Evolutionary conservation across 441 rosid genomes (phyloP).

Genomic region (Theobroma grandiflorum): DNA sequence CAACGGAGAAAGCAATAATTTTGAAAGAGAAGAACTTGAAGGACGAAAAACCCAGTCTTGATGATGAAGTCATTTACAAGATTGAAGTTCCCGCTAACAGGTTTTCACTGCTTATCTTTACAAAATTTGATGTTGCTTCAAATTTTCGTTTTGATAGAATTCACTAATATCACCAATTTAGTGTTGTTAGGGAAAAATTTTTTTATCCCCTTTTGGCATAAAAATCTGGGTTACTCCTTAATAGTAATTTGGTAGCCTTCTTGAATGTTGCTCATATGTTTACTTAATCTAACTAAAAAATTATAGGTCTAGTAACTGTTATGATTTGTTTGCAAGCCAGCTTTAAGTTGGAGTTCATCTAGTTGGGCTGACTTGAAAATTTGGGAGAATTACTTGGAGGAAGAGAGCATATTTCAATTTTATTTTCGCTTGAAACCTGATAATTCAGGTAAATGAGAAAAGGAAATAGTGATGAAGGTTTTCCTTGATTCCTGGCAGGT

Average conservation of each 20-base stretch:
- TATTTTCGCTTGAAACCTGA: not conserved
- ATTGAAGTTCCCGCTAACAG: constrained; percentile 93
- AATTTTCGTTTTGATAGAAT: too few relatives aligned
- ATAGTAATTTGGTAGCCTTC: not conserved
- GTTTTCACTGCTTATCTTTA: constrained; percentile 26
- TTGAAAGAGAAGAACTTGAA: constrained; percentile 89
- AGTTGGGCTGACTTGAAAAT: not conserved
- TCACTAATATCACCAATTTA: too few relatives aligned
- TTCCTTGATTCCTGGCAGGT: constrained; percentile 50
- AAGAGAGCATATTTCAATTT: not conserved
- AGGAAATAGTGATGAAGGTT: not conserved
- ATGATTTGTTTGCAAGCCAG: not conserved
- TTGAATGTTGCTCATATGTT: not conserved
- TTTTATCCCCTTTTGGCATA: not conserved
- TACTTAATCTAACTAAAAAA: not conserved
- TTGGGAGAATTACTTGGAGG: constrained; percentile 18
- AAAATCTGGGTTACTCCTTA: not conserved
- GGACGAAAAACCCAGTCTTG: constrained; percentile 56
- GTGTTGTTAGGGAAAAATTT: too few relatives aligned
- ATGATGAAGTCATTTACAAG: constrained; percentile 83
- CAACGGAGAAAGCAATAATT: constrained; percentile 86
- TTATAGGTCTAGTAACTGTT: not conserved
- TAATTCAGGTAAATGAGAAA: not conserved
- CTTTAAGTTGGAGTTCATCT: not conserved
- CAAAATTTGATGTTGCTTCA: not conserved